phyloP scores from a whole-genome alignment of 495 filamentous ascomycete species.

The Hypoxylon perforatum region DNA sequence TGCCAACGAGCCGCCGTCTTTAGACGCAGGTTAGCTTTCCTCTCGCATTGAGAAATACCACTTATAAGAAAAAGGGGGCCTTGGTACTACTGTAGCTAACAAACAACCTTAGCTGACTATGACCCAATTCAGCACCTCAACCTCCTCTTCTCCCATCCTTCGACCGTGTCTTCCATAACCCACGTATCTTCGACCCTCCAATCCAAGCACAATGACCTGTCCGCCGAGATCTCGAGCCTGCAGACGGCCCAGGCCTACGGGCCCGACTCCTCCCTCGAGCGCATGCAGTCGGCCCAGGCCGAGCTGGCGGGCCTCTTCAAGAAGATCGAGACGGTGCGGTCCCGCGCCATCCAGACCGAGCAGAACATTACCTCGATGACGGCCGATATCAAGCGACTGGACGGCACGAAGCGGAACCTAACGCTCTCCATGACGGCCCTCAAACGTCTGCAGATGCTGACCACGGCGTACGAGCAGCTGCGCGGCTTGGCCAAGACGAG shows the following conservation, averaged over 20 bases:
- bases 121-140: conserved; percentile 95
- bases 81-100: conserved; percentile 44
- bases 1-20: conserved; percentile 52
- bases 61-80: conserved; percentile 18
- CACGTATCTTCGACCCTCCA: conserved; percentile 77
- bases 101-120: conserved; percentile 77
- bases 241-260: conserved; percentile 85
- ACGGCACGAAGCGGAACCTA: conserved; percentile 95
- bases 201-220: conserved; percentile 84
- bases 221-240: conserved; percentile 78
- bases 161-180: conserved; percentile 81
- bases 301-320: conserved; percentile 91
- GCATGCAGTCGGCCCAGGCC: conserved; percentile 88
- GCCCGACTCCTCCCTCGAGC: conserved; percentile 85
- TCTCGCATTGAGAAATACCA: conserved; percentile 1
- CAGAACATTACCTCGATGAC: conserved; percentile 98
- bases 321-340: conserved; percentile 94
- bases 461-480: conserved; percentile 97
- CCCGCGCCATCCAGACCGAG: conserved; percentile 90
- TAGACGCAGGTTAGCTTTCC: conserved; percentile 60
- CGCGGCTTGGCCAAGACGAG: conserved; percentile 82
- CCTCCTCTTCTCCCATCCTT: conserved; percentile 90
- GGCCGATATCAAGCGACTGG: conserved; percentile 97
- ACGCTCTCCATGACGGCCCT: conserved; percentile 98
- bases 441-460: conserved; percentile 98